Base-by-base conservation (phyloP, 495 filamentous ascomycete species). In the Aspergillus nidulans region DNA sequence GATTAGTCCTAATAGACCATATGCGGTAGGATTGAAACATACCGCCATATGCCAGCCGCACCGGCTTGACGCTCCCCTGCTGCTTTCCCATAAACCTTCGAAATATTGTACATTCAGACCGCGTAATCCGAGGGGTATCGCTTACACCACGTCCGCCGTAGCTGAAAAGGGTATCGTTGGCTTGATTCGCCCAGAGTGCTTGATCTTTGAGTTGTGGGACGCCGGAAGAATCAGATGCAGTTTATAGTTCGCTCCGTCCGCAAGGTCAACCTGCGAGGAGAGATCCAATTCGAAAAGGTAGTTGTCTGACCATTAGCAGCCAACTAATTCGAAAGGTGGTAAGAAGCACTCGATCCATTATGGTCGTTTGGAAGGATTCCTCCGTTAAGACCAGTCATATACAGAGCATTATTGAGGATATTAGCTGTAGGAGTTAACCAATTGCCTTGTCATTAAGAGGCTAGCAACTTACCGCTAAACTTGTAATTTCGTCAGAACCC, bases 231-330 rank as follows among this genome's bases (percentile, higher is more conserved):
- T 24, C 2, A 52, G 40, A 18, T 38, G 43, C 49, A 63, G 23
- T 19, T 63, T 63, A 20, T 63, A 63, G 16, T 54, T 63, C 18
- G 50, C 25, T 1, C 60, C 60, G n/a, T 63, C 45, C 13, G 21
- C 26, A 1, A 52, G 12, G 4, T 48, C 44, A 13, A 63, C 44
- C 1, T 25, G 36, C 7, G 24, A 13, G 1, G 44, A 46, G 23
- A 63, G 53, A 24, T 63, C 60, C 5, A 63, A 34, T 16, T 58
- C 39, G 2, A 59, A 43, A n/a, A 59, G 53, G 40, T 63, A 63
- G 40, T 63, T 56, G 41, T 63, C 60, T n/a, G n/a, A n/a, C n/a
- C n/a, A n/a, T 63, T 24, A 10, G 30, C 19, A 15, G 6, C 25
- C 50, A 40, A n/a, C n/a, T n/a, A 19, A 13, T 24, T 6, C 19